phyloP scores from a whole-genome alignment of 2,329 filamentous ascomycete genomes.

The Hymenoscyphus fructigenus region DNA sequence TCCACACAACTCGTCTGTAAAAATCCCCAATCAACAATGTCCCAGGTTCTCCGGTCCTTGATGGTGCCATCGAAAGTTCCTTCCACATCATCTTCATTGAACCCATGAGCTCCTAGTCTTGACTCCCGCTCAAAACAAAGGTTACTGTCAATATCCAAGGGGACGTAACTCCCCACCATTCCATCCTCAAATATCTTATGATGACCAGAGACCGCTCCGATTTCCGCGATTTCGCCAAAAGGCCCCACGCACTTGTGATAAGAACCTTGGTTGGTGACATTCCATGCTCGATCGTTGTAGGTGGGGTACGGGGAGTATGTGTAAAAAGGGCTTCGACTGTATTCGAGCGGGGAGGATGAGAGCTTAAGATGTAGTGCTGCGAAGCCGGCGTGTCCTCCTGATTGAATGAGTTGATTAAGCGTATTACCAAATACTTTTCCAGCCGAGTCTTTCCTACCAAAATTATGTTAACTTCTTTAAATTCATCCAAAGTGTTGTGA shows the following conservation, averaged over 20 bases:
- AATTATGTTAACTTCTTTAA: not conserved
- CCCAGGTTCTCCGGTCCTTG: not conserved
- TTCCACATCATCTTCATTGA: constrained; percentile 40
- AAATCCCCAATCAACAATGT: constrained; percentile 62
- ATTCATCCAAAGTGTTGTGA: not conserved
- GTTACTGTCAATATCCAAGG: constrained; percentile 59
- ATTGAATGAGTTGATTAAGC: not conserved
- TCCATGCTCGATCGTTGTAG: constrained; percentile 65
- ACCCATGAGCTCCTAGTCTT: constrained; percentile 66
- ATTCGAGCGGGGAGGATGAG: constrained; percentile 40
- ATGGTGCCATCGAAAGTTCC: not conserved
- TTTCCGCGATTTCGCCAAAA: constrained; percentile 51
- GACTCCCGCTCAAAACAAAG: constrained; percentile 69
- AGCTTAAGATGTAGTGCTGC: not conserved
- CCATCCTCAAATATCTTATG: constrained; percentile 59
- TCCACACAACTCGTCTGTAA: constrained; percentile 66
- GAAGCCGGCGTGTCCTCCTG: not conserved
- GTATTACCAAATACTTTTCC: not conserved
- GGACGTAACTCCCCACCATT: constrained; percentile 61
- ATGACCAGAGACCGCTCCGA: constrained; percentile 62
- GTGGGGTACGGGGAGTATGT: constrained; percentile 70
- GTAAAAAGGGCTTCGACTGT: constrained; percentile 49
- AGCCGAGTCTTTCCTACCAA: not conserved
- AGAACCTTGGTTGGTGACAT: constrained; percentile 52
- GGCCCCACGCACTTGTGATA: constrained; percentile 67